Evolutionary conservation across 352 stramenopile species (phyloP).

Genomic region (Phytophthora cryptogea): DNA sequence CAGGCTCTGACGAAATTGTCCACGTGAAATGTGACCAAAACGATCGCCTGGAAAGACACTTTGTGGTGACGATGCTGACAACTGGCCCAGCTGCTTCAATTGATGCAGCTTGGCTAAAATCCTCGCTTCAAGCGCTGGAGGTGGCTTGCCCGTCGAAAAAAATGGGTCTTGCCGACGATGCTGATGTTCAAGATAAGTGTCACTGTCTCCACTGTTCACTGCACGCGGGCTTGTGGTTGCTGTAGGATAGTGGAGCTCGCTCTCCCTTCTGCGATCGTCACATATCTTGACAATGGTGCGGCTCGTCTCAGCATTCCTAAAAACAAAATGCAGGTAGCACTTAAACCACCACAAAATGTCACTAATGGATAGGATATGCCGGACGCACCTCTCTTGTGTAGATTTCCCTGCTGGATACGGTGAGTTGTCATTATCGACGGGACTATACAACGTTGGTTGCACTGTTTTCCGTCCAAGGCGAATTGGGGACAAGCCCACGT

Average conservation of each 20-base stretch:
- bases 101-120: conserved; percentile 69
- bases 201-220: conserved; percentile 11
- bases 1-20: conserved; percentile 75
- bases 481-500: conserved; percentile 53
- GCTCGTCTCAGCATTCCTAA: conserved; percentile 66
- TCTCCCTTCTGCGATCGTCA: conserved; percentile 67
- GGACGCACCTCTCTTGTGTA: conserved; percentile 62
- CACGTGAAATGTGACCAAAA: conserved; percentile 69
- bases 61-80: conserved; percentile 52
- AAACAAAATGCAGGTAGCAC: not conserved
- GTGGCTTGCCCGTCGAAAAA: conserved; percentile 40
- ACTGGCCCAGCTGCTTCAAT: conserved; percentile 64
- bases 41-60: conserved; percentile 73
- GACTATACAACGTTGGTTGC: conserved; percentile 31
- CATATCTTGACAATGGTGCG: conserved; percentile 70
- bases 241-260: conserved; percentile 47
- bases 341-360: not conserved
- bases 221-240: conserved; percentile 15
- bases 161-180: conserved; percentile 39
- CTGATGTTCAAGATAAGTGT: conserved; percentile 31
- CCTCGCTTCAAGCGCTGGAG: conserved; percentile 49
- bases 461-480: conserved; percentile 67
- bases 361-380: not conserved
- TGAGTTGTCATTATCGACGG: conserved; percentile 12
- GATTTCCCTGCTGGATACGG: conserved; percentile 68